These are phyloP conservation scores for Annona squamosa DNA, from an alignment of 164 flowering plant genomes.

Conservation along the genomic window DNA sequence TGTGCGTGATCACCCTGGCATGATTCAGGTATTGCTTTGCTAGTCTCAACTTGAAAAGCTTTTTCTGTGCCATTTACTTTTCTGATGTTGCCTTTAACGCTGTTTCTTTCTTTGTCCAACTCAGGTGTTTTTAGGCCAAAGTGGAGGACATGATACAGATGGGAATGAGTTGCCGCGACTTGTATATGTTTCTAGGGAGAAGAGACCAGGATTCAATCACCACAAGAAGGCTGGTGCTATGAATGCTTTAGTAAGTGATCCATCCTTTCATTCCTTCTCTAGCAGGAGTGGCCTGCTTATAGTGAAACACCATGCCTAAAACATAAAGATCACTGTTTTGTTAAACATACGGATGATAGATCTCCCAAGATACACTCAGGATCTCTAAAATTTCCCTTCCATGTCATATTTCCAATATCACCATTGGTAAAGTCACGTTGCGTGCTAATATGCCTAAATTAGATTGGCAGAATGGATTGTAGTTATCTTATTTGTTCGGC, in stretches of 20 bases:
- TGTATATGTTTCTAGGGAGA: constrained; percentile 66
- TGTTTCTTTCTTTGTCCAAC: background rate
- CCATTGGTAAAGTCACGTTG: background rate
- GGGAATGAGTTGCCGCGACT: constrained; percentile 67
- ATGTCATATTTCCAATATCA: background rate
- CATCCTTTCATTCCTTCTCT: background rate
- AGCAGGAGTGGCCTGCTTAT: background rate
- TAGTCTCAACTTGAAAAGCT: no score
- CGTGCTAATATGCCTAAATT: background rate
- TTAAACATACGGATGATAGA: background rate
- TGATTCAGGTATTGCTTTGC: constrained; percentile 50
- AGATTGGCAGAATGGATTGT: background rate
- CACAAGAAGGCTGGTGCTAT: constrained; percentile 81
- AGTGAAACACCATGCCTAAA: background rate
- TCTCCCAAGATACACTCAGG: background rate
- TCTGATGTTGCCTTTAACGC: background rate
- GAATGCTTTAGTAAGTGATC: constrained; percentile 54
- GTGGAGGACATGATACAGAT: constrained; percentile 55
- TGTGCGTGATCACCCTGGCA: constrained; percentile 76
- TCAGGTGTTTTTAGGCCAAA: constrained; percentile 63
- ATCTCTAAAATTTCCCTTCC: background rate
- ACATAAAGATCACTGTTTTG: background rate
- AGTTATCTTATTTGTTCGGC: constrained; percentile 4
- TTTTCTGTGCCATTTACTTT: background rate
- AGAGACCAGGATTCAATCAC: constrained; percentile 66